These are phyloP conservation scores for Dichotomopilus funicola DNA, from an alignment of 2,329 filamentous ascomycete genomes.

Conservation along the genomic window DNA sequence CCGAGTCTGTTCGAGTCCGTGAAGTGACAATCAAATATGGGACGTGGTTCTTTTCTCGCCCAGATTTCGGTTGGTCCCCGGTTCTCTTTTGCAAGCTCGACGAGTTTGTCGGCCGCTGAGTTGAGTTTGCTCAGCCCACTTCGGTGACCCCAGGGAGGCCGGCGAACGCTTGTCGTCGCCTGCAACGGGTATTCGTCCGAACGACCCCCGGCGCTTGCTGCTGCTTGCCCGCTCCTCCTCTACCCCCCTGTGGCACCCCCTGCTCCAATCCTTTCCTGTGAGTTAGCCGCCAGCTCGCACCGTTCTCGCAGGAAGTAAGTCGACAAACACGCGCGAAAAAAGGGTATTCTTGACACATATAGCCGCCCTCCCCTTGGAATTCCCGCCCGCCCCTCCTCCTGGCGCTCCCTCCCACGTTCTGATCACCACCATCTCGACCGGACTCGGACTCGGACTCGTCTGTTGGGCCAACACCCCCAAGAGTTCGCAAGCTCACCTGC, in stretches of 20 bases:
- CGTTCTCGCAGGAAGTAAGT: constrained; percentile 1
- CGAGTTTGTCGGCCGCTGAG: too few species aligned
- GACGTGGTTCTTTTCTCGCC: too few species aligned
- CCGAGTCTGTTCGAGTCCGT: too few species aligned
- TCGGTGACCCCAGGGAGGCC: too few species aligned
- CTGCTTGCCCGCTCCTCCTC: neutral
- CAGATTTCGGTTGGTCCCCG: too few species aligned
- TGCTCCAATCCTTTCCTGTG: neutral
- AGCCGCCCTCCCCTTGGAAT: constrained; percentile 22
- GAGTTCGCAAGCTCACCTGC: constrained; percentile 14
- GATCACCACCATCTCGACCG: constrained; percentile 5
- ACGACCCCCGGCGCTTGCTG: constrained; percentile 10
- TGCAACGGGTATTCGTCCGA: neutral
- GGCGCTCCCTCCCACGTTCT: constrained; percentile 11
- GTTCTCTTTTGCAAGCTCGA: too few species aligned
- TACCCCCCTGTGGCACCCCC: neutral
- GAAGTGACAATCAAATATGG: too few species aligned
- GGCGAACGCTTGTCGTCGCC: too few species aligned
- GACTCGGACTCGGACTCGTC: neutral
- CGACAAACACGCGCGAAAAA: neutral
- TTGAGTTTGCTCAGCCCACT: too few species aligned
- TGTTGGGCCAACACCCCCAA: constrained; percentile 9
- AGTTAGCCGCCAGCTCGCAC: constrained; percentile 15
- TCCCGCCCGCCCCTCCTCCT: constrained; percentile 6
- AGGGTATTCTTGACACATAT: constrained; percentile 17